phyloP scores from a whole-genome alignment of 495 filamentous ascomycete species.

The Lindgomyces ingoldianus region DNA sequence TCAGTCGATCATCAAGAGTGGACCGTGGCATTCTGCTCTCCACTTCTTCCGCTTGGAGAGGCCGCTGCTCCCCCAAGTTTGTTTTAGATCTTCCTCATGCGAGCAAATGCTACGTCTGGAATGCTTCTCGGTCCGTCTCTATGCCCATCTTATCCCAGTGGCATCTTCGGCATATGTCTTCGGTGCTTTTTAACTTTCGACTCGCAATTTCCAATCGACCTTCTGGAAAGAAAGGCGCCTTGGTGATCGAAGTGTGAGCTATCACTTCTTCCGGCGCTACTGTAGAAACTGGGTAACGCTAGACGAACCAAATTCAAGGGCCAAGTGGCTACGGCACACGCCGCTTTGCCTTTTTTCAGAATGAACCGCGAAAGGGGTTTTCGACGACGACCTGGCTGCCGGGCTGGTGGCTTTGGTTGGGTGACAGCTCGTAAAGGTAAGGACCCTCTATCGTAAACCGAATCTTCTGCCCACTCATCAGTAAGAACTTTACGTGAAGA shows the following conservation, averaged over 20 bases:
- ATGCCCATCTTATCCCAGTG: background rate
- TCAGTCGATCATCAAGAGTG: background rate
- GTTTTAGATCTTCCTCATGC: background rate
- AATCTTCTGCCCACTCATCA: constrained; percentile 5
- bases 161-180: constrained; percentile 8
- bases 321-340: background rate
- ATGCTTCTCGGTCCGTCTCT: background rate
- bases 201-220: too few relatives aligned
- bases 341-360: background rate
- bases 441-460: constrained; percentile 25
- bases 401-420: constrained; percentile 5
- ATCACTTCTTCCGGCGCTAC: constrained; percentile 7
- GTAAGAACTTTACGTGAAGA: background rate
- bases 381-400: constrained; percentile 11
- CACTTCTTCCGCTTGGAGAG: background rate
- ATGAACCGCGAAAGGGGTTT: background rate
- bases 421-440: background rate
- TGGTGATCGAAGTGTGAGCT: background rate
- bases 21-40: background rate
- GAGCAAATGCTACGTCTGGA: background rate
- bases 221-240: too few relatives aligned
- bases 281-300: too few relatives aligned
- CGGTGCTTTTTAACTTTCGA: too few relatives aligned
- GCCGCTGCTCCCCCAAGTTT: background rate
- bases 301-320: constrained; percentile 1